These are phyloP conservation scores for Coniochaeta sp. DNA, from an alignment of 2,329 filamentous ascomycete species.

Conservation along the genomic window DNA sequence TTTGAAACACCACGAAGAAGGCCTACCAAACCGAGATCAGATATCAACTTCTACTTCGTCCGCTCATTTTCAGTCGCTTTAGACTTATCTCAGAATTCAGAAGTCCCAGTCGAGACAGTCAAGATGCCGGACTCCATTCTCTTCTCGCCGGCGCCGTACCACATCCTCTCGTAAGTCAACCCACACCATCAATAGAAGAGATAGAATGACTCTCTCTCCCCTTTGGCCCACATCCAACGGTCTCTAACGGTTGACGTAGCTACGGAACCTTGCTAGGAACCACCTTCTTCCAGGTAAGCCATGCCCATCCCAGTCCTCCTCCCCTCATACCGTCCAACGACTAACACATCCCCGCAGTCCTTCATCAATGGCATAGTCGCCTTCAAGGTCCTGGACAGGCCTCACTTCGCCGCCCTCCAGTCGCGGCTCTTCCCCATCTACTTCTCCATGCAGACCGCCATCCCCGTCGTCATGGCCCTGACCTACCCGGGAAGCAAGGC, in stretches of 20 bases:
- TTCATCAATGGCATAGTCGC: constrained; percentile 71
- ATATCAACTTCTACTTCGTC: no score
- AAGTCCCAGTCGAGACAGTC: no score
- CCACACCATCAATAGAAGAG: no score
- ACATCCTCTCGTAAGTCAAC: constrained; percentile 61
- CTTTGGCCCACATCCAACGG: background rate
- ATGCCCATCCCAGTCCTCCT: background rate
- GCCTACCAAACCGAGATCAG: no score
- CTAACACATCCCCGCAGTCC: constrained; percentile 44
- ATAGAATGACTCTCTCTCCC: background rate
- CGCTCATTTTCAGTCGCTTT: no score
- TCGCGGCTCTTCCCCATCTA: constrained; percentile 79
- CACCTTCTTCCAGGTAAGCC: constrained; percentile 72
- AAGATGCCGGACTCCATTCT: constrained; percentile 42
- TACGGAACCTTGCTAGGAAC: constrained; percentile 85
- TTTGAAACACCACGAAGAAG: no score
- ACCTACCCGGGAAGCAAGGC: constrained; percentile 66
- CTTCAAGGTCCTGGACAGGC: constrained; percentile 68
- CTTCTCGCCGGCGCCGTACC: constrained; percentile 63
- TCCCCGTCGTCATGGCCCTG: constrained; percentile 66
- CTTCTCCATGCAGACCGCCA: constrained; percentile 73
- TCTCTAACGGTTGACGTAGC: constrained; percentile 36
- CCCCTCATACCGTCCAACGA: constrained; percentile 10
- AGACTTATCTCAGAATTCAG: constrained; percentile 12
- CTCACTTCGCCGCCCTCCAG: constrained; percentile 77